Base-by-base conservation (phyloP, 1,284 basidiomycete genomes). In the Salmacisia buchloeana region DNA sequence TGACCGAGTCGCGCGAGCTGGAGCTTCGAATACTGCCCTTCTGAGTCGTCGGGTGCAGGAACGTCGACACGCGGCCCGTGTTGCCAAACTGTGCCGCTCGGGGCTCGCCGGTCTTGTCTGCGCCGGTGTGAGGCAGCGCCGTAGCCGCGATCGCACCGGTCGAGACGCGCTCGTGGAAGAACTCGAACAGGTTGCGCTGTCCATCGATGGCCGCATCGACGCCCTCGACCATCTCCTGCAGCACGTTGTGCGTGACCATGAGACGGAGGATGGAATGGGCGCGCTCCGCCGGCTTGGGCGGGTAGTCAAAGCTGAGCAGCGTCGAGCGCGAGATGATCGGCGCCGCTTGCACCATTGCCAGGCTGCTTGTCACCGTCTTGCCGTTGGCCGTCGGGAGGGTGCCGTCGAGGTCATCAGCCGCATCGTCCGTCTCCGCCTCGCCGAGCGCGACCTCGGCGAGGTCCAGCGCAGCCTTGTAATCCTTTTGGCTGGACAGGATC, bases 151-250 rank as follows among this genome's bases (percentile, higher is more conserved):
- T 36, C 65, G 35, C 67, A 15, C 41, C 60, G 33, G 56, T 63
- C 7, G 64, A 36, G 60, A 79, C 65, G 2, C 66, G 69, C 31
- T 63, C 59, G 61, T 78, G 77, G 64, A 85, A 89, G 88, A 90
- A 97, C 4, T 85, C 83, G 80, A 97, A 96, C 1, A 94, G 84
- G 49, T 92, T 90, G 34, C 92, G 84, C 85, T 94, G 93, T 66
- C 86, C 88, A 27, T 84, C 83, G 63, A 90, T 88, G 0, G 92
- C 94, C 46, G 87, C 86, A 70, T 94, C 92, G 0, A 90, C 85
- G 0, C 96, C 96, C 46, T 92, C 88, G 23, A 90, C 85, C 59
- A 89, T 85, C 81, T 99, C 94, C 15, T 86, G 84, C 56, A 97
- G 82, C 2, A 88, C 86, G 61, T 91, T 87, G 76, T 91, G 88